Conservation (phyloP, 2,329 filamentous ascomycete genomes). For the Aspergillus quadrilineatus region DNA sequence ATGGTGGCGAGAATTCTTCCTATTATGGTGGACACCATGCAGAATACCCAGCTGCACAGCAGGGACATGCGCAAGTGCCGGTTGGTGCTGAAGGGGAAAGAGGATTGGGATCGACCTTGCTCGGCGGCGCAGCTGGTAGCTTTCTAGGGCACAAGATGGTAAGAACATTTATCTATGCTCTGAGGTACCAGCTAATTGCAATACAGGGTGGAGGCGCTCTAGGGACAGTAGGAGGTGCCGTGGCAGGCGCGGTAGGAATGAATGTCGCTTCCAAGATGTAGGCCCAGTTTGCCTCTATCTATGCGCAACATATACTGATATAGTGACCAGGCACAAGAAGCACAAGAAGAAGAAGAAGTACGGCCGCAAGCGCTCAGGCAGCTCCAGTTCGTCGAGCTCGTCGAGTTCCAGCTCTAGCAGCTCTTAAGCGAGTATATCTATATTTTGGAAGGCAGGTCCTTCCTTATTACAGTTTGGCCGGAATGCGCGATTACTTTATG, state of each 20-base stretch:
- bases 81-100: conserved; percentile 32
- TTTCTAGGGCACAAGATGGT: conserved; percentile 35
- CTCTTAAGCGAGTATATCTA: conserved; percentile 10
- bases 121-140: conserved; percentile 40
- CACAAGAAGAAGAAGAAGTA: conserved; percentile 29
- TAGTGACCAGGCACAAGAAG: conserved; percentile 25
- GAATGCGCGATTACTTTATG: neutral
- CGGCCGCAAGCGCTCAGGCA: conserved; percentile 17
- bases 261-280: conserved; percentile 32
- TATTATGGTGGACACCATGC: conserved; percentile 32
- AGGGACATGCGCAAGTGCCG: conserved; percentile 20
- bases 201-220: conserved; percentile 29
- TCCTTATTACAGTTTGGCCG: neutral
- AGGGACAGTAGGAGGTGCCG: conserved; percentile 33
- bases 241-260: conserved; percentile 35
- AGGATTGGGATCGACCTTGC: conserved; percentile 36
- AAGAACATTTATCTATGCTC: no score
- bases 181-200: no score
- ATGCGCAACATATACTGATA: conserved; percentile 9
- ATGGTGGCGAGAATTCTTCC: conserved; percentile 28
- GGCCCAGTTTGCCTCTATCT: conserved; percentile 7
- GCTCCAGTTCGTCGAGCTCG: conserved; percentile 19
- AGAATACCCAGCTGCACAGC: conserved; percentile 17
- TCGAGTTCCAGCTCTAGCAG: conserved; percentile 26
- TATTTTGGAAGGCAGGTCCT: conserved; percentile 2